Base-by-base conservation (phyloP, 78 protist species). In the Bodo saltans region DNA sequence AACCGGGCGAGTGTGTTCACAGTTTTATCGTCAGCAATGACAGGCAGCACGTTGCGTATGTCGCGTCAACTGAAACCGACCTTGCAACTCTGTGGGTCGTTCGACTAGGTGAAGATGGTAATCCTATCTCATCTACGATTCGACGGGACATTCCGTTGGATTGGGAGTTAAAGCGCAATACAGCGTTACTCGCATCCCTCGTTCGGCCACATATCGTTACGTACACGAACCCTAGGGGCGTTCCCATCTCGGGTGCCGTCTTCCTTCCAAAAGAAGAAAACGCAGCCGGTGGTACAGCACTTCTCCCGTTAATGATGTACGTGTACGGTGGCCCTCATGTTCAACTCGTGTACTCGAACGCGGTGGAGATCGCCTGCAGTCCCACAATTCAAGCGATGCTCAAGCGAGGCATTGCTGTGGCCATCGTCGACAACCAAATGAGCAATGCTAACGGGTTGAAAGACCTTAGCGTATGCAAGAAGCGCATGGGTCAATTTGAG, bases 401-500 rank as follows among this genome's bases (percentile, higher is more conserved):
- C 32, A 4, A 35, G 29, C 72, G 52, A 52, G 97, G 95, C 30
- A 89, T 76, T 67, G 76, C 84, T 17, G 79, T 89, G 26, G 78
- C 90, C 32, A 25, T 41, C 60, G 30, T 94, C 47, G 97, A 94
- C 79, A 71, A 70, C 41, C 78, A 81, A 0, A 95, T 96, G 28
- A 83, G 90, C 3, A 0, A 67, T 32, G 53, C 85, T 68, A 30
- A 93, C 27, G 96, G 95, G 79, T 12, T 38, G 79, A 11, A 23
- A 17, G 34, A 32, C 34, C 60, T 47, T 17, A 47, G 17, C n/a
- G 32, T 30, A 29, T 11, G 73, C 40, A 75, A 85, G 30, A 69
- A 83, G 21, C 27, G 67, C 25, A 80, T 94, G 93, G 97, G 97
- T n/a, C 29, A 52, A 27, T 32, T 90, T 3, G 96, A 94, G 78